Percentiles rank a stretch among this genome's conserved stretches.
These are phyloP conservation scores for Rubia peregrina DNA, from an alignment of 305 asterid species.

Conservation along the genomic window DNA sequence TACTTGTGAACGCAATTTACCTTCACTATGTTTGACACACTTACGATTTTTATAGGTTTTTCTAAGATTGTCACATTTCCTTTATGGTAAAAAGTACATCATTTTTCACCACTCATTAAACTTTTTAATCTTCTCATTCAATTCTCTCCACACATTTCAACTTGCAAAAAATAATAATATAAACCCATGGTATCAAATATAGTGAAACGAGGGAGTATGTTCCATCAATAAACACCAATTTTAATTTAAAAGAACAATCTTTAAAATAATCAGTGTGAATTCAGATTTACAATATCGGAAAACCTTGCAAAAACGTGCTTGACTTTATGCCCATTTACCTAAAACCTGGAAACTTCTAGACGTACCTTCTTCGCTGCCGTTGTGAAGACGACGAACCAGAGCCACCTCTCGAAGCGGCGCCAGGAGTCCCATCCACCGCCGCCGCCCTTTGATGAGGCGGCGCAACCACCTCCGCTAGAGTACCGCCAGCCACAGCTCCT, in stretches of 20 bases:
- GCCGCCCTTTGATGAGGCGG: not conserved
- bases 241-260: not conserved
- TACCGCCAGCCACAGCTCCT: conserved; percentile 6
- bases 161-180: no score
- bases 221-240: not conserved
- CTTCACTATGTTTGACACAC: no score
- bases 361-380: conserved; percentile 50
- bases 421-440: conserved; percentile 17
- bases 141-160: no score
- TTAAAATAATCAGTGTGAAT: not conserved
- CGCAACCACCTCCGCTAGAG: conserved; percentile 15
- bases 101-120: no score
- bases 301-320: not conserved
- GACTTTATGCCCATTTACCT: conserved; percentile 1
- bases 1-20: not conserved
- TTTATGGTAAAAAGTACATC: no score
- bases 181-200: no score
- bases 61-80: no score
- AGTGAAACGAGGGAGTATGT: no score
- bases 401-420: conserved; percentile 12
- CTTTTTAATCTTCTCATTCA: no score
- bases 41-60: no score
- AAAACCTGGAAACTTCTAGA: conserved; percentile 14
- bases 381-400: conserved; percentile 23
- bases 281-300: not conserved